Conservation (phyloP, 2,329 filamentous ascomycete genomes). For the Clonostachys chloroleuca region DNA sequence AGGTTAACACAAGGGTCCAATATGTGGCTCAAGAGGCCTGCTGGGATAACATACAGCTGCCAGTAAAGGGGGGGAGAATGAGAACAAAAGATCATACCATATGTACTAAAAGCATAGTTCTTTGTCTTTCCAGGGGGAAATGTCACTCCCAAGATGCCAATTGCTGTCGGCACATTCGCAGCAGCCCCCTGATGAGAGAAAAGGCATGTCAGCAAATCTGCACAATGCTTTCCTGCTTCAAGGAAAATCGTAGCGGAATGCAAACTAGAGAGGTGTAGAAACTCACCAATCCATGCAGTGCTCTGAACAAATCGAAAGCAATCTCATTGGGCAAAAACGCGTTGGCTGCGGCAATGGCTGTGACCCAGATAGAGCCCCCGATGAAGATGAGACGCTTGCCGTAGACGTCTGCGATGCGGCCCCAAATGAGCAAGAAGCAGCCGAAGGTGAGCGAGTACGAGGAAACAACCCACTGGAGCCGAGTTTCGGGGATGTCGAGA, state of each 20-base stretch:
- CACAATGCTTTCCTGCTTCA: neutral
- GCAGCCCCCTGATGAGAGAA: slow-evolving; percentile 46
- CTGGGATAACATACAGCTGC: neutral
- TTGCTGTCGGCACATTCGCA: slow-evolving; percentile 65
- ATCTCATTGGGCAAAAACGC: slow-evolving; percentile 65
- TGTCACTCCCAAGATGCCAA: slow-evolving; percentile 64
- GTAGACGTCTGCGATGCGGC: slow-evolving; percentile 62
- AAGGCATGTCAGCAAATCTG: neutral
- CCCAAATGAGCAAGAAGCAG: slow-evolving; percentile 65
- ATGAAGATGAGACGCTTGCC: slow-evolving; percentile 64
- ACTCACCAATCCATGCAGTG: slow-evolving; percentile 55
- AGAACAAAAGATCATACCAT: slow-evolving; percentile 30
- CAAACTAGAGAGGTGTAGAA: neutral
- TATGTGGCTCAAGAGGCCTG: neutral
- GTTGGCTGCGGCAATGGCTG: slow-evolving; percentile 51
- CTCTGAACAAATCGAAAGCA: slow-evolving; percentile 62
- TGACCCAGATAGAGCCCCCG: slow-evolving; percentile 58
- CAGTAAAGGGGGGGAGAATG: neutral
- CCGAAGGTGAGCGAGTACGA: slow-evolving; percentile 63
- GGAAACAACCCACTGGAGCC: slow-evolving; percentile 64
- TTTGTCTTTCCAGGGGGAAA: slow-evolving; percentile 65
- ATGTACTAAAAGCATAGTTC: slow-evolving; percentile 65
- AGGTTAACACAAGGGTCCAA: neutral
- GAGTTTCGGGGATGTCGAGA: slow-evolving; percentile 50
- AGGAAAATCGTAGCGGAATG: neutral